Evolutionary conservation across 108 stramenopile species (phyloP).

Genomic region (Skeletonema potamos): DNA sequence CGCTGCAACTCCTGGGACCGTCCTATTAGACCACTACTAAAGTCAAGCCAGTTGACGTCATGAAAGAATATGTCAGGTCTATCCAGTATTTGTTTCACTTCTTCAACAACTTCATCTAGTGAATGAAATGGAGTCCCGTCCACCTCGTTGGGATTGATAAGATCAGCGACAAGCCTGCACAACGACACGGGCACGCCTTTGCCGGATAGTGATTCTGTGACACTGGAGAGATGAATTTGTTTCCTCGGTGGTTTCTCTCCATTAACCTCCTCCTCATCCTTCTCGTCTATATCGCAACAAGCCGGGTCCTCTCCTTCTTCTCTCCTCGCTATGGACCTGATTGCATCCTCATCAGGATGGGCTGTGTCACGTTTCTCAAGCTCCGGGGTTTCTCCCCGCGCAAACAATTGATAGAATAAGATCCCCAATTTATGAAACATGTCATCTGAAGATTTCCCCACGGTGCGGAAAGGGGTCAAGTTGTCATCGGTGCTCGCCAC

Average conservation of each 20-base stretch:
- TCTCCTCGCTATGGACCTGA: too few relatives aligned
- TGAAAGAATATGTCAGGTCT: not conserved
- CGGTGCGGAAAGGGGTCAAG: not conserved
- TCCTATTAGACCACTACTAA: not conserved
- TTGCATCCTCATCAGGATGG: too few relatives aligned
- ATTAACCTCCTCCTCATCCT: not conserved
- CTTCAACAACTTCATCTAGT: not conserved
- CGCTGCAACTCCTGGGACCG: not conserved
- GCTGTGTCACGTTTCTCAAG: not conserved
- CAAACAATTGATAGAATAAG: not conserved
- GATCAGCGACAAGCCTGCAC: constrained; percentile 1
- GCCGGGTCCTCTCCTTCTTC: not conserved
- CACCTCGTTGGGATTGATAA: not conserved
- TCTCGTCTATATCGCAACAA: not conserved
- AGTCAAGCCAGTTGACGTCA: constrained; percentile 4
- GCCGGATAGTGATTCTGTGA: not conserved
- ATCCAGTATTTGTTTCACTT: constrained; percentile 1
- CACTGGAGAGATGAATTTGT: not conserved
- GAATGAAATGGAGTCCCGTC: not conserved
- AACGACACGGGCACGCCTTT: not conserved
- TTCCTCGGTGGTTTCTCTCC: not conserved
- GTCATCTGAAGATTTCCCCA: not conserved
- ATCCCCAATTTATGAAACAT: not conserved
- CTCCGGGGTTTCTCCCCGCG: not conserved
- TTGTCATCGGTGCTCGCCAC: not conserved